Percentiles rank a stretch among this genome's conserved stretches.
These are phyloP conservation scores for Suhomyces wounanorum DNA, from an alignment of 1,139 yeast species.

Conservation along the genomic window DNA sequence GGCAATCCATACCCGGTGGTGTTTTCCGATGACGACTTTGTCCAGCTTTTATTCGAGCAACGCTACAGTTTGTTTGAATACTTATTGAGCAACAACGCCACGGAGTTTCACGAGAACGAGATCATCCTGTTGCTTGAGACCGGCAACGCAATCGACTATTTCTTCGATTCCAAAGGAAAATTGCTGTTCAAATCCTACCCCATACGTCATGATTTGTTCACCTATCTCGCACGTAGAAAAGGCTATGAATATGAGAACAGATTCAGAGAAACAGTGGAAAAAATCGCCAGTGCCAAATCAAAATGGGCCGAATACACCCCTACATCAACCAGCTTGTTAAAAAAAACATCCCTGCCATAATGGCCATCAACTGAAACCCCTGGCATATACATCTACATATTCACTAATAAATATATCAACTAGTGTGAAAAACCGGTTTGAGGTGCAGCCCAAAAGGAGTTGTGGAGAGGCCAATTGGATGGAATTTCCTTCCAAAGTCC, in stretches of 20 bases:
- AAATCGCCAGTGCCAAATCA: not conserved
- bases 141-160: slow-evolving; percentile 19
- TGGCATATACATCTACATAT: not conserved
- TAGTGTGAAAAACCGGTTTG: not conserved
- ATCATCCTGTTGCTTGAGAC: slow-evolving; percentile 21
- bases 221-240: slow-evolving; percentile 12
- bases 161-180: slow-evolving; percentile 16
- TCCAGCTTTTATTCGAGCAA: slow-evolving; percentile 25
- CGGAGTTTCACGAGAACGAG: slow-evolving; percentile 36
- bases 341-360: not conserved
- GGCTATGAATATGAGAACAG: slow-evolving; percentile 9
- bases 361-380: not conserved
- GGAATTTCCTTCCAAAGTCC: not conserved
- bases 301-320: not conserved
- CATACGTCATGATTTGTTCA: slow-evolving; percentile 32
- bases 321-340: not conserved
- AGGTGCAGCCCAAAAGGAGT: not conserved
- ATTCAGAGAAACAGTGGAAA: not conserved
- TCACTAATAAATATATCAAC: not conserved
- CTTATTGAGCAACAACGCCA: slow-evolving; percentile 29
- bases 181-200: slow-evolving; percentile 15
- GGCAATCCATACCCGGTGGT: slow-evolving; percentile 19
- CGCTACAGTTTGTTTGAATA: slow-evolving; percentile 32
- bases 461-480: too few species aligned
- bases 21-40: slow-evolving; percentile 33